Conservation (phyloP, 768 basidiomycete species). For the Russula emetica region DNA sequence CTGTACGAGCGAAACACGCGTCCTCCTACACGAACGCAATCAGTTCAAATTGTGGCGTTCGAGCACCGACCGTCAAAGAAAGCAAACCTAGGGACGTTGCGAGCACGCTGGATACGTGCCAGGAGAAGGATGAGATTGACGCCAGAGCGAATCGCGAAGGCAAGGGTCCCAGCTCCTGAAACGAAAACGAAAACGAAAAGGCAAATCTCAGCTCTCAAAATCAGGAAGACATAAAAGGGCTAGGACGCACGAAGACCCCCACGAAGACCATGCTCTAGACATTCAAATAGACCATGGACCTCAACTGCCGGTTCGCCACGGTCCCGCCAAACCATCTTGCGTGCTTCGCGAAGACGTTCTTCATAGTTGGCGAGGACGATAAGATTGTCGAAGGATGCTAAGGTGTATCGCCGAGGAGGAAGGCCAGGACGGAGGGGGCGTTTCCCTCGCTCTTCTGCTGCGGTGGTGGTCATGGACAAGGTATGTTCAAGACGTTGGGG, state of each 20-base stretch:
- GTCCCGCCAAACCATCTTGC: constrained; percentile 80
- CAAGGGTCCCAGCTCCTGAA: constrained; percentile 75
- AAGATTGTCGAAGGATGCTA: constrained; percentile 78
- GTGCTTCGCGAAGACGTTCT: constrained; percentile 64
- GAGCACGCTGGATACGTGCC: constrained; percentile 65
- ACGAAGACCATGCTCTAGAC: constrained; percentile 62
- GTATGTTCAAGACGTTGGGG: neutral
- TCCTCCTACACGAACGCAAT: constrained; percentile 42
- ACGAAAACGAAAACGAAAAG: neutral
- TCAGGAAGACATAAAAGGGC: neutral
- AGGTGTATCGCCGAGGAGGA: constrained; percentile 52
- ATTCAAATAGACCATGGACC: constrained; percentile 56
- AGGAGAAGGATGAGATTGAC: constrained; percentile 77
- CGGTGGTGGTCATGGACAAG: constrained; percentile 6
- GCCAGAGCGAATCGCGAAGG: constrained; percentile 75
- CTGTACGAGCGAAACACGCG: constrained; percentile 63
- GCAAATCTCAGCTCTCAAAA: too few species aligned
- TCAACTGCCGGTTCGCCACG: constrained; percentile 71
- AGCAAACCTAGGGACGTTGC: constrained; percentile 33
- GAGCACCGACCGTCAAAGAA: too few species aligned
- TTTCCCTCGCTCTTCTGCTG: neutral
- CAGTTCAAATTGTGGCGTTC: neutral
- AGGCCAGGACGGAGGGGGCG: constrained; percentile 35
- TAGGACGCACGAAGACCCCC: constrained; percentile 65
- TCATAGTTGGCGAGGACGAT: constrained; percentile 82